Base-by-base conservation (phyloP, 2,329 filamentous ascomycete genomes). In the Calonectria ilicicola region DNA sequence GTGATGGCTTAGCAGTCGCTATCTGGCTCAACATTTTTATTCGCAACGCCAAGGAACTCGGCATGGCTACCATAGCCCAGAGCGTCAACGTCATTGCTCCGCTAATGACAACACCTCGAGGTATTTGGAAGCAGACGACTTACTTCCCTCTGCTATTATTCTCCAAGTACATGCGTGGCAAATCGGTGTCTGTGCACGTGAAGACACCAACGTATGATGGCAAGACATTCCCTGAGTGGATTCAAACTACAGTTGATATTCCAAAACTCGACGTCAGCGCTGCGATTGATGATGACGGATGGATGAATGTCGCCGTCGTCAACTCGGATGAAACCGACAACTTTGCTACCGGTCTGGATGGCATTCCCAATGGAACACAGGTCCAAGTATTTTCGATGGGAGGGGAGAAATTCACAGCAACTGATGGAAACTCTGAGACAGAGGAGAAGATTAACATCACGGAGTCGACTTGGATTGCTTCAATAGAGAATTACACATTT, bases 51-150 rank as follows among this genome's bases (percentile, higher is more conserved):
- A 89, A 87, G 76, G 87, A 93, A 81, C 83, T 95, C 23, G 92
- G 92, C 76, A 95, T 95, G 93, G 92, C 93, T 12, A 94, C 93
- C 78, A 92, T 95, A 70, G 93, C 93, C 5, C 93, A 95, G 84
- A 91, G 87, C 65, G 92, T 95, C 75, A 95, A 95, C 80, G 93
- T 95, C 67, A 94, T 95, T 78, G 91, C 89, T 3, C 93, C 93
- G 1, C 86, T 95, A 19, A 93, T 94, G 91, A 95, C 93, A 0
- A 91, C 86, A 1, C 85, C 86, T 60, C 82, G 86, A 0, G 92
- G 93, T 0, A 83, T 94, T 51, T 82, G 91, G 62, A 92, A 91
- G 84, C 93, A 95, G 85, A 91, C 93, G 0, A 94, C 90, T 3
- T 95, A 92, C 91, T 95, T 92, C 90, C 92, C 93, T 6, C 85